A percentile compares a stretch with the other conserved stretches of the same genome.
These are phyloP conservation scores for Scutellaria minor DNA, from an alignment of 257 asterid genomes.

Conservation along the genomic window DNA sequence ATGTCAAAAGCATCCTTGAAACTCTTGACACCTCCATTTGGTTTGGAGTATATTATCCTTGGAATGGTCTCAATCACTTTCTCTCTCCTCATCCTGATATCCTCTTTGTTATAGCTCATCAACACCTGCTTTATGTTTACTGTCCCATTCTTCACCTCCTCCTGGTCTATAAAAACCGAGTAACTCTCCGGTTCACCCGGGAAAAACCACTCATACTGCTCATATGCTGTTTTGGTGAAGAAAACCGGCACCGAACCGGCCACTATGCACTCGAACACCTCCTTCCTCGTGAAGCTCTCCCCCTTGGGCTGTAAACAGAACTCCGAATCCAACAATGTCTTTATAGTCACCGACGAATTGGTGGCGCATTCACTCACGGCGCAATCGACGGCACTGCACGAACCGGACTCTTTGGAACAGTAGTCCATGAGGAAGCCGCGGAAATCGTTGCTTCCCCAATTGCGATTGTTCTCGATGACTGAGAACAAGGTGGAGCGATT, in stretches of 20 bases:
- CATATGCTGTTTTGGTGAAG: conserved; percentile 69
- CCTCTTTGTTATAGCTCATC: conserved; percentile 55
- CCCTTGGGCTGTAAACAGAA: conserved; percentile 86
- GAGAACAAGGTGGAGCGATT: conserved; percentile 57
- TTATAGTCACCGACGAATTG: conserved; percentile 44
- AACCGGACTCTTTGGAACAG: conserved; percentile 52
- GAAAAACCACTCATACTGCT: conserved; percentile 85
- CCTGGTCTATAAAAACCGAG: conserved; percentile 73
- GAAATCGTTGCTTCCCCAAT: conserved; percentile 53
- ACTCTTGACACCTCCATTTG: conserved; percentile 49
- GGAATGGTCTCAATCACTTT: conserved; percentile 82
- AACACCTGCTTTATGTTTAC: conserved; percentile 55
- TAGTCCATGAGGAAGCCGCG: conserved; percentile 47
- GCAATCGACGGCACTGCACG: conserved; percentile 67
- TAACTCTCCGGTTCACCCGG: conserved; percentile 79
- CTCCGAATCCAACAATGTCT: conserved; percentile 58
- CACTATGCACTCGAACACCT: conserved; percentile 82
- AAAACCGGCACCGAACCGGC: conserved; percentile 88
- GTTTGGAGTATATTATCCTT: conserved; percentile 61
- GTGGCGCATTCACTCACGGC: conserved; percentile 50
- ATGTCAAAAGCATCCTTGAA: conserved; percentile 85
- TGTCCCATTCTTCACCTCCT: conserved; percentile 61
- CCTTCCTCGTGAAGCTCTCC: conserved; percentile 63
- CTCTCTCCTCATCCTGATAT: conserved; percentile 69
- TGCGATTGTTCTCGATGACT: conserved; percentile 56